Evolutionary conservation across 176 grass and related monocot species (phyloP), one percentile per base, ranked within the genome.

Genomic region (Bolboschoenus planiculmis): DNA sequence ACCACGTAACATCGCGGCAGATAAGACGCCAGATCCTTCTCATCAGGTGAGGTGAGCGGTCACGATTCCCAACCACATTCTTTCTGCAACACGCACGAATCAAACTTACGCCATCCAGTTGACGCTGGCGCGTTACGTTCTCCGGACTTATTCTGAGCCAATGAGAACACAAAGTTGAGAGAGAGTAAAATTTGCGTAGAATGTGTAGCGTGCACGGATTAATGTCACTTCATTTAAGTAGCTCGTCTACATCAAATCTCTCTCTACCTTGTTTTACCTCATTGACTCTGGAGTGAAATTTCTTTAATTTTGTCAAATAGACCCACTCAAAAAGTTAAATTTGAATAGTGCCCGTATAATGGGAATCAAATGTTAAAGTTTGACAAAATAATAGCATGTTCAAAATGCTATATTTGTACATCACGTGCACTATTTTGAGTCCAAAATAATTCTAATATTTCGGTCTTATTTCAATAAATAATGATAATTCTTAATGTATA

Each of bases 181-280:
- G 3, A 60, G 37, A 35, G 54, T 80, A 26, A 36, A 78, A 3
- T 24, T 33, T 26, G 0, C 6, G 51, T 80, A 16, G 53, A 0
- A 59, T 24, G 0, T 27, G 10, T 24, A 40, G 20, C 31, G 27
- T 27, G 30, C 33, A 57, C 31, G 51, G 31, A 80, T 42, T 33
- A n/a, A 60, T 18, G 53, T 44, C n/a, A 62, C 78, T 8, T 34
- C 37, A 18, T 81, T 47, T 53, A 46, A 48, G 57, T 64, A 21
- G 37, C 36, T 62, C 56, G 40, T 63, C 79, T 43, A 24, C 79
- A 58, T 82, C 79, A 33, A 37, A n/a, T n/a, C n/a, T n/a, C n/a
- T 68, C 16, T 67, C 64, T 18, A 8, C 48, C n/a, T n/a, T n/a
- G 30, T 29, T 59, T 26, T 29, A 39, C 54, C 36, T 64, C 21